Percentiles rank a stretch among this genome's conserved stretches.
Conservation (phyloP, 352 stramenopile genomes). For the Pythium pyrilobum region DNA sequence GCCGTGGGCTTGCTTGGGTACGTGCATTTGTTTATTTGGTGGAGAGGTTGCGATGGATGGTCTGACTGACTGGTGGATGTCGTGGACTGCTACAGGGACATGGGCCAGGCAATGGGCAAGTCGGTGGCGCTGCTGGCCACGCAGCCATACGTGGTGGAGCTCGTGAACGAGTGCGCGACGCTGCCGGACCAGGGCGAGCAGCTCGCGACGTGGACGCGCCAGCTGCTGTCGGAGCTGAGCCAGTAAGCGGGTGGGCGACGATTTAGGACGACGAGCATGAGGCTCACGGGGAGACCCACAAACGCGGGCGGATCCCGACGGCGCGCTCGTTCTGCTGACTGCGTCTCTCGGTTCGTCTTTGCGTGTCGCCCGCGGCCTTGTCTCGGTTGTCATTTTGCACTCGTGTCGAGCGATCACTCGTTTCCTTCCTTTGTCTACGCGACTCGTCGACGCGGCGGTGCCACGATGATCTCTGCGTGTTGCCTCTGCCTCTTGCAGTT, state of each 20-base stretch:
- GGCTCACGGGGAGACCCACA: background rate
- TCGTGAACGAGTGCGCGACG: conserved; percentile 65
- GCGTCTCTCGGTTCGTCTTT: too few relatives aligned
- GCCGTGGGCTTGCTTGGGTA: conserved; percentile 89
- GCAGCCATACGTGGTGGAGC: conserved; percentile 66
- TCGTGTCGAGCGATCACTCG: too few relatives aligned
- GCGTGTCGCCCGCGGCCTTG: too few relatives aligned
- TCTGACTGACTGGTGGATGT: conserved; percentile 9
- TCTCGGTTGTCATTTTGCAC: too few relatives aligned
- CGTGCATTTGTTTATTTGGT: conserved; percentile 15
- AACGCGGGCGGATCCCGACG: too few relatives aligned
- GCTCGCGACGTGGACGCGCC: conserved; percentile 68
- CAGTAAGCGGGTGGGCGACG: conserved; percentile 25
- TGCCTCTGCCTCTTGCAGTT: too few relatives aligned
- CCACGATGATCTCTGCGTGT: too few relatives aligned
- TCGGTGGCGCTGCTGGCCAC: conserved; percentile 54
- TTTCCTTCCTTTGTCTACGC: too few relatives aligned
- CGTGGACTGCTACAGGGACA: conserved; percentile 45
- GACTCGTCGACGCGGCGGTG: too few relatives aligned
- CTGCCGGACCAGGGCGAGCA: conserved; percentile 65
- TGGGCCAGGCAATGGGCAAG: conserved; percentile 72
- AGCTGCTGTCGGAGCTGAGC: conserved; percentile 66
- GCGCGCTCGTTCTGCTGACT: too few relatives aligned
- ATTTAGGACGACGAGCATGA: conserved; percentile 17
- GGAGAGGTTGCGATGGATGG: background rate